Percentiles rank a stretch among this genome's conserved stretches.
phyloP scores from a whole-genome alignment of 2,329 filamentous ascomycete species.

The Pestalotiopsis fici region DNA sequence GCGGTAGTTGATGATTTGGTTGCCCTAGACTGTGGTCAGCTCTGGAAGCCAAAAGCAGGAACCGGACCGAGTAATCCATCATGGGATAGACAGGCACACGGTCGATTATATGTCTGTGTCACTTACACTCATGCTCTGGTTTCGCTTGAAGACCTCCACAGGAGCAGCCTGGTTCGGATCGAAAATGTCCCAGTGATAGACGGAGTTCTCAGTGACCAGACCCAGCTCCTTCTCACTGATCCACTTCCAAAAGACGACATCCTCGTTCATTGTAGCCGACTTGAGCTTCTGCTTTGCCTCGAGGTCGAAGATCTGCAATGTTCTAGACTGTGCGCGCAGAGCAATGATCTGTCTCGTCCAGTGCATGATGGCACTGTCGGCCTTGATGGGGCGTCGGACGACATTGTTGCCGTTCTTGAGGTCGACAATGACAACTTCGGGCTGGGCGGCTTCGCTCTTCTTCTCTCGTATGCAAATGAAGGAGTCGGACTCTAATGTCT shows the following conservation, averaged over 20 bases:
- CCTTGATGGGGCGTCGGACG: constrained; percentile 93
- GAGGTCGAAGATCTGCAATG: constrained; percentile 96
- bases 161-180: constrained; percentile 78
- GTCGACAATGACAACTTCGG: constrained; percentile 96
- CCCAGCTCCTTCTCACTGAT: constrained; percentile 87
- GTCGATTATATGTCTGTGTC: too few species aligned
- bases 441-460: constrained; percentile 78
- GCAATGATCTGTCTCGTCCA: constrained; percentile 96
- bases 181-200: constrained; percentile 98
- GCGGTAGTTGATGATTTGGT: constrained; percentile 99
- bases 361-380: constrained; percentile 99
- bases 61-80: background rate
- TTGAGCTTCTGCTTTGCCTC: constrained; percentile 93
- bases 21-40: constrained; percentile 57
- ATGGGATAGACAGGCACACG: background rate
- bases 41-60: background rate
- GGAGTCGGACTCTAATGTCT: constrained; percentile 98
- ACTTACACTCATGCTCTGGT: constrained; percentile 82
- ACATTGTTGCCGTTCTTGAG: constrained; percentile 98
- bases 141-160: constrained; percentile 92
- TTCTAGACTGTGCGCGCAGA: constrained; percentile 89
- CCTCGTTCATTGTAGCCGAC: constrained; percentile 93
- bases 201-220: constrained; percentile 84
- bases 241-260: constrained; percentile 99
- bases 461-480: constrained; percentile 97